A percentile compares a stretch with the other conserved stretches of the same genome.
These are phyloP conservation scores for Gynostemma pentaphyllum DNA, from an alignment of 306 rosid genomes.

Conservation along the genomic window DNA sequence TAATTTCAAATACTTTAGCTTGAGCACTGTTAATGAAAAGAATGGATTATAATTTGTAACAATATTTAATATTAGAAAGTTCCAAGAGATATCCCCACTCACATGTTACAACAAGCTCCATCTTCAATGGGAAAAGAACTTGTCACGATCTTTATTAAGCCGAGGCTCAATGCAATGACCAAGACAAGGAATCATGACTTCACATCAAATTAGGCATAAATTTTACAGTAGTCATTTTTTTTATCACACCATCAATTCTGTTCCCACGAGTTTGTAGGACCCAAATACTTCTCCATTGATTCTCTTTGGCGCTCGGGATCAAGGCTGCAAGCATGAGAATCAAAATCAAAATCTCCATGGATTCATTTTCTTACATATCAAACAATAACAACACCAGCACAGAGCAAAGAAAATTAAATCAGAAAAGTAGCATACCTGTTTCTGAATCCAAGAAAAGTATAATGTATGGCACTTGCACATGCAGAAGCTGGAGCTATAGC, in stretches of 20 bases:
- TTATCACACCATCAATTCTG: slow-evolving; percentile 36
- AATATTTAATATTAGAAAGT: neutral
- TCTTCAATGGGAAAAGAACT: neutral
- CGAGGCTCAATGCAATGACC: neutral
- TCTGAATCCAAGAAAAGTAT: slow-evolving; percentile 81
- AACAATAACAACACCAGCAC: neutral
- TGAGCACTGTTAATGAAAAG: neutral
- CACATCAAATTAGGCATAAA: slow-evolving; percentile 2
- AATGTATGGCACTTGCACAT: slow-evolving; percentile 91
- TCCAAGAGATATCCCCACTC: neutral
- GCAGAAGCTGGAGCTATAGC: slow-evolving; percentile 97
- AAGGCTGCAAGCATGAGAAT: slow-evolving; percentile 43
- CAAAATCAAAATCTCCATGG: slow-evolving; percentile 12
- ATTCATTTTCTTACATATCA: neutral
- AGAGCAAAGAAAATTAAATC: slow-evolving; percentile 9
- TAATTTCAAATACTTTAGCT: neutral
- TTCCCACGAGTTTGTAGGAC: slow-evolving; percentile 73
- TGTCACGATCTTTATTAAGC: neutral
- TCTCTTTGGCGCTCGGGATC: slow-evolving; percentile 89
- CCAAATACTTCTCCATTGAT: slow-evolving; percentile 88
- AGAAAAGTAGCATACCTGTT: slow-evolving; percentile 52
- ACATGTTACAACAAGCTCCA: slow-evolving; percentile 12
- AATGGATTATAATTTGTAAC: neutral
- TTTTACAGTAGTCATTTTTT: neutral
- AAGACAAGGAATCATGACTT: neutral